phyloP scores from a whole-genome alignment of 805 yeast genomes.

The Starmerella etchellsii region DNA sequence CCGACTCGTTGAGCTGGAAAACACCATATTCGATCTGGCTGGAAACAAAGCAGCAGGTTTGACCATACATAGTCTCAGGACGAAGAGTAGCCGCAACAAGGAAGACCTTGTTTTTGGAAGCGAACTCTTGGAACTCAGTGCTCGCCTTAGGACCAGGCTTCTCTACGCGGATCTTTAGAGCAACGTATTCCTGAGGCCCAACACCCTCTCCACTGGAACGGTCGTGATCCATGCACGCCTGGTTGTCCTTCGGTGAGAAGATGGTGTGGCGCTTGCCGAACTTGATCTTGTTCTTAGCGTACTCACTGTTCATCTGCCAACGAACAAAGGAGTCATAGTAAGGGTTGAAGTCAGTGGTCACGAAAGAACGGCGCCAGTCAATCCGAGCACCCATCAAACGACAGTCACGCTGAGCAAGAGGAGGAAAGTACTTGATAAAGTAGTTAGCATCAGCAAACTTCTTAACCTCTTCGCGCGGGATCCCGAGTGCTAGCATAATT shows the following conservation, averaged over 20 bases:
- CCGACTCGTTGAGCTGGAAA: constrained; percentile 61
- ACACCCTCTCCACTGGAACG: constrained; percentile 96
- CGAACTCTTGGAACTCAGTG: constrained; percentile 32
- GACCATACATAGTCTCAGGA: constrained; percentile 99
- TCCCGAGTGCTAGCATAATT: constrained; percentile 90
- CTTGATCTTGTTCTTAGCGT: constrained; percentile 78
- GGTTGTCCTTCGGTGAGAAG: constrained; percentile 95
- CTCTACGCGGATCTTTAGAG: constrained; percentile 53
- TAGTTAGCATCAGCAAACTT: constrained; percentile 84
- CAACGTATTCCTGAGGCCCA: constrained; percentile 90
- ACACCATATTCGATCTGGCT: constrained; percentile 89
- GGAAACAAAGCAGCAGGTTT: constrained; percentile 93
- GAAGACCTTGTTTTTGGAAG: constrained; percentile 49
- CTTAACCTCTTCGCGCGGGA: constrained; percentile 65
- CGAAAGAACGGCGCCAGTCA: constrained; percentile 94
- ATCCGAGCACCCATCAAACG: constrained; percentile 77
- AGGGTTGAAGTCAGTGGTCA: constrained; percentile 90
- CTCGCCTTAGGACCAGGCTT: constrained; percentile 38
- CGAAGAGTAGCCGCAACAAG: constrained; percentile 94
- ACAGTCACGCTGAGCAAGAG: constrained; percentile 71
- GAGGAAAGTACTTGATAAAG: constrained; percentile 90
- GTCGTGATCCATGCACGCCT: constrained; percentile 99
- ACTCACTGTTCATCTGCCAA: constrained; percentile 91
- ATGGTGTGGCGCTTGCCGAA: constrained; percentile 97
- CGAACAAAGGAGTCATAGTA: constrained; percentile 88